These are phyloP conservation scores for Phytophthora agathidicida DNA, from an alignment of 352 stramenopile species.

Conservation along the genomic window DNA sequence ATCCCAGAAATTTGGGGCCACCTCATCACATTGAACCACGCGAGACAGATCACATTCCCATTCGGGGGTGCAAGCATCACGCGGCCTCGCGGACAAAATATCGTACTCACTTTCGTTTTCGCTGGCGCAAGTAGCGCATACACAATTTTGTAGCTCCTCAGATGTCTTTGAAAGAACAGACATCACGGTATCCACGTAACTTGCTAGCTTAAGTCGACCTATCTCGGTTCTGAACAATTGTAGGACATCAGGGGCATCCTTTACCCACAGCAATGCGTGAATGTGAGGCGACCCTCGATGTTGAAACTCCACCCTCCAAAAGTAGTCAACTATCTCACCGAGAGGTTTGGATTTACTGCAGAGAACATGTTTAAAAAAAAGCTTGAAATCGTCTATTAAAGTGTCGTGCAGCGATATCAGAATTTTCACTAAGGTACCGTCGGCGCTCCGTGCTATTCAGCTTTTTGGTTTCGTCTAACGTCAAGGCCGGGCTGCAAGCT, in stretches of 20 bases:
- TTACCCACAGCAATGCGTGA: conserved; percentile 26
- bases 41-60: conserved; percentile 15
- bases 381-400: conserved; percentile 26
- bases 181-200: conserved; percentile 7
- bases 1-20: too few species aligned
- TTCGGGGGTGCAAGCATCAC: not conserved
- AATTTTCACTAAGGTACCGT: conserved; percentile 13
- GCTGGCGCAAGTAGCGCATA: not conserved
- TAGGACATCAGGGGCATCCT: conserved; percentile 16
- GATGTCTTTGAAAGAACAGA: not conserved
- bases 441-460: not conserved
- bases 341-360: conserved; percentile 4
- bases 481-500: conserved; percentile 12
- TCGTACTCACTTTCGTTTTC: too few species aligned
- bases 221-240: not conserved
- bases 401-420: conserved; percentile 20
- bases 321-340: conserved; percentile 20
- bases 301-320: conserved; percentile 35
- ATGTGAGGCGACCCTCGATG: conserved; percentile 26
- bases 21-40: too few species aligned
- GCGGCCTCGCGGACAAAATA: not conserved
- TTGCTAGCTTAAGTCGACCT: not conserved
- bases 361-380: conserved; percentile 20
- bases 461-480: not conserved
- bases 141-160: not conserved